Evolutionary conservation across 345 rosid species (phyloP).

Genomic region (Eucalyptus regnans): DNA sequence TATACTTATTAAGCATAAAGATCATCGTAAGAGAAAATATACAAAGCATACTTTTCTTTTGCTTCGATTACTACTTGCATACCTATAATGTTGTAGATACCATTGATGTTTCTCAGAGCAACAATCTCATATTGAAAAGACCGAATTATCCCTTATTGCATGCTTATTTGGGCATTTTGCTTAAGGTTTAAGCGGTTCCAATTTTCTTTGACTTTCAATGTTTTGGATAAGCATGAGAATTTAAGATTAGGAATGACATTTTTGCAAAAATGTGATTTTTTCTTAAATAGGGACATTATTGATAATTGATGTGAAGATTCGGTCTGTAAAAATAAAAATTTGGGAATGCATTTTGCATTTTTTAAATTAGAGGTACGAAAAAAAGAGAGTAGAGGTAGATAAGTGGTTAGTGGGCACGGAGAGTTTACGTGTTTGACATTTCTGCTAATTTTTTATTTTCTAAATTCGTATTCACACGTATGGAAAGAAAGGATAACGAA

Average conservation of each 20-base stretch:
- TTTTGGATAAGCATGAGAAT: neutral
- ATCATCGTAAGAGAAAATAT: neutral
- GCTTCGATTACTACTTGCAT: neutral
- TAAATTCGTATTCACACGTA: neutral
- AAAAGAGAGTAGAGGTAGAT: neutral
- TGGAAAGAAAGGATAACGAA: neutral
- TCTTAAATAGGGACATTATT: accelerated
- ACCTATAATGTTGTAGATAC: neutral
- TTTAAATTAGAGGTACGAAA: neutral
- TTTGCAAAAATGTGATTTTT: neutral
- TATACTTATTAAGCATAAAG: neutral
- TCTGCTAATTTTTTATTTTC: neutral
- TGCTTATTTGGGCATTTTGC: neutral
- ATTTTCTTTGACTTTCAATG: neutral
- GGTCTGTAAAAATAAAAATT: accelerated
- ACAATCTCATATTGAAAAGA: neutral
- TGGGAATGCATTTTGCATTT: neutral
- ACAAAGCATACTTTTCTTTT: neutral
- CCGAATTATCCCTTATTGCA: neutral
- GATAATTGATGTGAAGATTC: neutral
- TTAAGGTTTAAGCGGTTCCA: neutral
- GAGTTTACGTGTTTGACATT: neutral
- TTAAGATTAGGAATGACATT: neutral
- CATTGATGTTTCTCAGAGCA: neutral
- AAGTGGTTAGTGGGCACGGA: neutral